These are phyloP conservation scores for Podospora bellae-mahoneyi DNA, from an alignment of 495 filamentous ascomycete species.

Conservation along the genomic window DNA sequence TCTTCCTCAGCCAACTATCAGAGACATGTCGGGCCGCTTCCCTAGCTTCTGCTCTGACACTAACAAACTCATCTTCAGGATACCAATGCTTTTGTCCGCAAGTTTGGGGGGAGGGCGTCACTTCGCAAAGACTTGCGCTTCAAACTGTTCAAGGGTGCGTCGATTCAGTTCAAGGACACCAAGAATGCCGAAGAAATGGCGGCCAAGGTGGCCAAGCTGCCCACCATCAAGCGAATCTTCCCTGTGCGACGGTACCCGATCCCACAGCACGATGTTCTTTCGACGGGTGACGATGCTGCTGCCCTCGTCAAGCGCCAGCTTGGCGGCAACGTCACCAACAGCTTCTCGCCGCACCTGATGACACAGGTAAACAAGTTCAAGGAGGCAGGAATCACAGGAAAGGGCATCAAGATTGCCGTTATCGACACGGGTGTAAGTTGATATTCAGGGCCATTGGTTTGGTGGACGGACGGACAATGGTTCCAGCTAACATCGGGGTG, in stretches of 20 bases:
- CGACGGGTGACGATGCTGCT: slow-evolving; percentile 35
- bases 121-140: slow-evolving; percentile 45
- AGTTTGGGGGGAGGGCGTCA: slow-evolving; percentile 38
- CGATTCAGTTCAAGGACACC: slow-evolving; percentile 46
- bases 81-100: slow-evolving; percentile 36
- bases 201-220: slow-evolving; percentile 36
- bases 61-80: slow-evolving; percentile 30
- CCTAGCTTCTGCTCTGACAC: slow-evolving; percentile 1
- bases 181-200: slow-evolving; percentile 41
- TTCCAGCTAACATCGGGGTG: slow-evolving; percentile 19
- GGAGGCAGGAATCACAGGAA: slow-evolving; percentile 42
- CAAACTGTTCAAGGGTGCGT: slow-evolving; percentile 48
- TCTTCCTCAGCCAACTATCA: neutral
- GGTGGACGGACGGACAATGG: neutral
- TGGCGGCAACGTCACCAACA: slow-evolving; percentile 38
- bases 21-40: slow-evolving; percentile 15
- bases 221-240: slow-evolving; percentile 46
- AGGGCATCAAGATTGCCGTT: slow-evolving; percentile 47
- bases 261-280: slow-evolving; percentile 45
- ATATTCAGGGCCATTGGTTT: neutral
- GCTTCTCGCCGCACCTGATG: slow-evolving; percentile 45
- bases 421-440: slow-evolving; percentile 48
- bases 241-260: slow-evolving; percentile 43
- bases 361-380: slow-evolving; percentile 50
- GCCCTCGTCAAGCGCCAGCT: slow-evolving; percentile 35